Evolutionary conservation across 179 eudicot genomes (phyloP).

Genomic region (Dionaea muscipula): DNA sequence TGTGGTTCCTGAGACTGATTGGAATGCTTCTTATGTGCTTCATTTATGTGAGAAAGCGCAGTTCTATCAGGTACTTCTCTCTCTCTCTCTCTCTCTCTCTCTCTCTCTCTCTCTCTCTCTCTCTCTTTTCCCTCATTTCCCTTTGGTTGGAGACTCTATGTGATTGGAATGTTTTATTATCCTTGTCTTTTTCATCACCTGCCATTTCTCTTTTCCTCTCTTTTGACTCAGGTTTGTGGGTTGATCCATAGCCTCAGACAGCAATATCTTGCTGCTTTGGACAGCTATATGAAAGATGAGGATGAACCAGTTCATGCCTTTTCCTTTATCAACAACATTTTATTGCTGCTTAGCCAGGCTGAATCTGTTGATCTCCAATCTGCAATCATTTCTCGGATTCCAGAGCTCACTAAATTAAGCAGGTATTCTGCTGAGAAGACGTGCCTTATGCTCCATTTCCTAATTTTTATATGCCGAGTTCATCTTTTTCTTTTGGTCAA

Average conservation of each 20-base stretch:
- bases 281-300: conserved; percentile 66
- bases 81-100: too few relatives aligned
- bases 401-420: conserved; percentile 54
- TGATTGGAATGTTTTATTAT: conserved; percentile 4
- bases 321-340: conserved; percentile 45
- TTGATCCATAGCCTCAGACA: conserved; percentile 56
- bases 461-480: background rate
- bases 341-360: conserved; percentile 29
- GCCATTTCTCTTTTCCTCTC: conserved; percentile 4
- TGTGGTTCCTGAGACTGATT: conserved; percentile 61
- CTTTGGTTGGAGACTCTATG: background rate
- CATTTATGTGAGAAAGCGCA: conserved; percentile 60
- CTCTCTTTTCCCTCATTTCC: background rate
- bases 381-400: conserved; percentile 59
- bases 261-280: conserved; percentile 60
- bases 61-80: conserved; percentile 69
- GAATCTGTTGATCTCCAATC: conserved; percentile 42
- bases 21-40: conserved; percentile 68
- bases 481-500: background rate
- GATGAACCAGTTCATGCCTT: conserved; percentile 80
- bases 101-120: too few relatives aligned
- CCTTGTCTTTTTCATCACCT: background rate
- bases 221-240: conserved; percentile 66
- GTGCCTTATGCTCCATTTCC: background rate
- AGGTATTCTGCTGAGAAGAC: conserved; percentile 31